Percentiles rank a stretch among this genome's conserved stretches.
Conservation (phyloP, 2,329 filamentous ascomycete genomes). For the Fusarium sp. region DNA sequence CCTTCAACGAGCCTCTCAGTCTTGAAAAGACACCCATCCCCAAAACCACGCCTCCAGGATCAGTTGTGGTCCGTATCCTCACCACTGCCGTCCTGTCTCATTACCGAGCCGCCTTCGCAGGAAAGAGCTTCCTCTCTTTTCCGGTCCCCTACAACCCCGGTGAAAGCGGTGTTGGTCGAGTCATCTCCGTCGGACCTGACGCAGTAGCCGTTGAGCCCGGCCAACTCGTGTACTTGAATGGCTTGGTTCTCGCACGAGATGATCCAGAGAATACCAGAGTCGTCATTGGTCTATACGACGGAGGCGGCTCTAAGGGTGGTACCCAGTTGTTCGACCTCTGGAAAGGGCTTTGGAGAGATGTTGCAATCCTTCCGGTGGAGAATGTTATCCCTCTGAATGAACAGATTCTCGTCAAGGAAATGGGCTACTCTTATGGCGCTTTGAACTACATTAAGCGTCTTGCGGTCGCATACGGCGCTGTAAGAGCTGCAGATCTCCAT, state of each 20-base stretch:
- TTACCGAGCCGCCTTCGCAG: slow-evolving; percentile 19
- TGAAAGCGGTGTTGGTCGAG: slow-evolving; percentile 5
- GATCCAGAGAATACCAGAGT: slow-evolving; percentile 19
- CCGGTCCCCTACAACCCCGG: slow-evolving; percentile 13
- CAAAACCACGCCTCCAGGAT: background rate
- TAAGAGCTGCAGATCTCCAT: slow-evolving; percentile 10
- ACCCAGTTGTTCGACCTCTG: slow-evolving; percentile 26
- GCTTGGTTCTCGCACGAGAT: slow-evolving; percentile 20
- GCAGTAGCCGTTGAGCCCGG: slow-evolving; percentile 13
- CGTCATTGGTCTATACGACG: slow-evolving; percentile 23
- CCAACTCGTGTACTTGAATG: slow-evolving; percentile 32
- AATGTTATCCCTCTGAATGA: slow-evolving; percentile 25
- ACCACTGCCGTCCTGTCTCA: slow-evolving; percentile 31
- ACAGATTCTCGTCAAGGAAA: background rate
- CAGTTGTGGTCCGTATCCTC: slow-evolving; percentile 23
- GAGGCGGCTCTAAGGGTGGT: slow-evolving; percentile 1
- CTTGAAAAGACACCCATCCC: slow-evolving; percentile 9
- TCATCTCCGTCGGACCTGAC: slow-evolving; percentile 27
- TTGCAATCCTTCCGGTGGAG: slow-evolving; percentile 13
- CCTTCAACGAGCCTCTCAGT: slow-evolving; percentile 22
- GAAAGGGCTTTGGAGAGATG: slow-evolving; percentile 30
- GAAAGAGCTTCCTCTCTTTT: slow-evolving; percentile 19
- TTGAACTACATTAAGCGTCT: slow-evolving; percentile 34
- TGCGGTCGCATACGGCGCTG: slow-evolving; percentile 26
- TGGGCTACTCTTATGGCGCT: slow-evolving; percentile 32